Evolutionary conservation across 192 early-diverging fungal species (phyloP).

Genomic region (Coemansia sp.): DNA sequence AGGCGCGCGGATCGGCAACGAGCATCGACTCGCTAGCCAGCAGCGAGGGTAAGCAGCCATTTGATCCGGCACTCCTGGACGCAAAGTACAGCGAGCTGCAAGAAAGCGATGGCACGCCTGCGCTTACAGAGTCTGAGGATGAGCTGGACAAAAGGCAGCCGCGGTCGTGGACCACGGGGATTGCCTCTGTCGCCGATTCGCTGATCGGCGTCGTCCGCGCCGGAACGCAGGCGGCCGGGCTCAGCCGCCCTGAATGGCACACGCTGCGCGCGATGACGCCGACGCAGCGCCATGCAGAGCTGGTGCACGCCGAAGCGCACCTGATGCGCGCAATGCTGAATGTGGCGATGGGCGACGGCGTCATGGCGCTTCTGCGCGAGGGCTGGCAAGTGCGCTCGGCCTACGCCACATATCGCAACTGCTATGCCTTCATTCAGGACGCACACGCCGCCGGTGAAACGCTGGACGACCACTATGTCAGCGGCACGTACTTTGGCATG

Average conservation of each 20-base stretch:
- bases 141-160: constrained; percentile 28
- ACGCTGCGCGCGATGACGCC: constrained; percentile 30
- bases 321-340: constrained; percentile 75
- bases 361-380: constrained; percentile 76
- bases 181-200: constrained; percentile 42
- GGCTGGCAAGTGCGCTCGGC: constrained; percentile 73
- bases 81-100: constrained; percentile 37
- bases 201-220: constrained; percentile 40
- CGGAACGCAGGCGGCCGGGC: constrained; percentile 47
- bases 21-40: constrained; percentile 20
- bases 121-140: background rate
- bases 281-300: constrained; percentile 62
- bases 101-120: background rate
- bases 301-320: constrained; percentile 78
- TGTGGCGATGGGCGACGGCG: constrained; percentile 73
- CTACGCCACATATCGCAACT: constrained; percentile 69
- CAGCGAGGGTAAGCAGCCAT: constrained; percentile 3
- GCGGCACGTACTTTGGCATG: constrained; percentile 77
- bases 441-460: constrained; percentile 57
- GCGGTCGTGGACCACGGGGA: constrained; percentile 44
- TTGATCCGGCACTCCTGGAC: constrained; percentile 27
- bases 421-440: constrained; percentile 60
- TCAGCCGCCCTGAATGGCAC: constrained; percentile 42
- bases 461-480: constrained; percentile 81
- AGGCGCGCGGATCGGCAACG: constrained; percentile 9